Conservation (phyloP, 2,329 filamentous ascomycete species). For the Hawksworthiomyces lignivorus region DNA sequence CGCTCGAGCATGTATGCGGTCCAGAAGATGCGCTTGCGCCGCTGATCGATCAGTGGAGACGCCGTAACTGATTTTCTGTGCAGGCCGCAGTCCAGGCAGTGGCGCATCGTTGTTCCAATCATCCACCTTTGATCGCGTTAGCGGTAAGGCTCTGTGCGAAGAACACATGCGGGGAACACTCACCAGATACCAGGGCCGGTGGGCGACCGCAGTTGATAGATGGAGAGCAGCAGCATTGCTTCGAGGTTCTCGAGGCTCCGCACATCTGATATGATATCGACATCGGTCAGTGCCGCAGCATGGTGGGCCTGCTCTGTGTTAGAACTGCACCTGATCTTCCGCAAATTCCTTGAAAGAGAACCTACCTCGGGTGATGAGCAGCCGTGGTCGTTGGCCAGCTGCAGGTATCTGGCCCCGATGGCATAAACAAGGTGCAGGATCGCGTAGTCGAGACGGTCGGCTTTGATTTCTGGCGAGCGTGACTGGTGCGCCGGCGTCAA, state of each 20-base stretch:
- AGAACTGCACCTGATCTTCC: not conserved
- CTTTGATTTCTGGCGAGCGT: not conserved
- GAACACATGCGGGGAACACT: not conserved
- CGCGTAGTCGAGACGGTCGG: conserved; percentile 1
- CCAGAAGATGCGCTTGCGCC: conserved; percentile 9
- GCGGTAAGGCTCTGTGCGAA: too few relatives aligned
- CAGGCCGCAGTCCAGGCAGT: conserved; percentile 4
- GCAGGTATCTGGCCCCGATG: conserved; percentile 6
- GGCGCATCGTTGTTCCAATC: conserved; percentile 7
- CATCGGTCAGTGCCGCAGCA: conserved; percentile 1
- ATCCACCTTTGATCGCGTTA: conserved; percentile 5
- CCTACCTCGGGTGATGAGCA: conserved; percentile 1
- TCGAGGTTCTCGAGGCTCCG: conserved; percentile 6
- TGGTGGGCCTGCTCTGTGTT: not conserved
- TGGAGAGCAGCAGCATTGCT: conserved; percentile 6
- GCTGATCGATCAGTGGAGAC: not conserved
- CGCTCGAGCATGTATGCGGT: conserved; percentile 7
- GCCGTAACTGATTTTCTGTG: conserved; percentile 3
- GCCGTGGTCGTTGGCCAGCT: conserved; percentile 4
- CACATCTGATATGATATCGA: conserved; percentile 3
- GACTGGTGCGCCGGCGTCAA: not conserved
- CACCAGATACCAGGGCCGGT: conserved; percentile 6
- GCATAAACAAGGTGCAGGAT: conserved; percentile 6
- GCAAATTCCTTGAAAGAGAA: not conserved
- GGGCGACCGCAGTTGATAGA: conserved; percentile 5